Evolutionary conservation across 805 yeast species (phyloP), one percentile per base, ranked within the genome.

Genomic region (Candida palmyrensis): DNA sequence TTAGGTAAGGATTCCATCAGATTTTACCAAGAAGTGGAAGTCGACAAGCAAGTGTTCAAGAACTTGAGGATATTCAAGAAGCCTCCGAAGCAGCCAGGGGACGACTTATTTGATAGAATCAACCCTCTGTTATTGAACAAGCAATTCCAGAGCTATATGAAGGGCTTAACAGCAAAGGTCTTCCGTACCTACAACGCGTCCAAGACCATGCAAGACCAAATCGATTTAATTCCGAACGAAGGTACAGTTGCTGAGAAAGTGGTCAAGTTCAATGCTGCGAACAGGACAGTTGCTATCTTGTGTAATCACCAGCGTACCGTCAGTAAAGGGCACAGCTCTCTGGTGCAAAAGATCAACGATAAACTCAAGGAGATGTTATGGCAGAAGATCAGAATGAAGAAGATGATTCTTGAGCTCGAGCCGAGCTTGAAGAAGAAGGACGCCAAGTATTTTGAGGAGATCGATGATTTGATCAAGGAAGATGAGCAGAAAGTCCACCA

Each of bases 181-280:
- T 90, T 89, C 70, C 94, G 97, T 79, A 89, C 97, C 1, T 89
- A 85, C 53, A 89, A 89, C 62, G 97, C 97, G 1, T 85, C 96
- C 1, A 84, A 85, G 56, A 88, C 96, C 2, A 90, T 89, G 97
- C 97, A 89, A 57, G 95, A 89, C 49, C 96, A 87, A 55, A 59
- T 90, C 39, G 95, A 84, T 52, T 62, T 79, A 48, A 87, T 90
- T 44, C 71, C 81, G n/a, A 83, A 86, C 53, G 82, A 77, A 51
- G 96, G 96, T 18, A 77, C 95, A 0, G 82, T 86, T 3, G 81
- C 83, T 16, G 97, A 89, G 53, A 90, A 87, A 48, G 79, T 89
- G 32, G 79, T 89, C 36, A 79, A 75, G 40, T 89, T 82, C 59
- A 89, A 90, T 59, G 96, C 96, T 14, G 97, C 97, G 1, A 89